These are phyloP conservation scores for Trypanosoma platydactyli DNA, from an alignment of 208 protist species.

Conservation along the genomic window DNA sequence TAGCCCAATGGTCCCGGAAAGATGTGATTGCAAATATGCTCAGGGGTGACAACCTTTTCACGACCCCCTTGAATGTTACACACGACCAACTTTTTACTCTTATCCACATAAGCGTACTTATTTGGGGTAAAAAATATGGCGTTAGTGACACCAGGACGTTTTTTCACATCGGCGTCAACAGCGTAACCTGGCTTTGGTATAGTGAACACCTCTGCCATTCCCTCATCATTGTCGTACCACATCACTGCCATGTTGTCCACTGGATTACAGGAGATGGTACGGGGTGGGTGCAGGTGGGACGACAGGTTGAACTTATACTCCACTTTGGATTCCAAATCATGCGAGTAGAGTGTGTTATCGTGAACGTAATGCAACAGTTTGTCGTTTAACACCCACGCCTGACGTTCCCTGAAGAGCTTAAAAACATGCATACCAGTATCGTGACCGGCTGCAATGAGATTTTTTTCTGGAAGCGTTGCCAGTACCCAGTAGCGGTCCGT, in stretches of 20 bases:
- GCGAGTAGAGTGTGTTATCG: constrained; percentile 45
- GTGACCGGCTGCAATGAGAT: constrained; percentile 97
- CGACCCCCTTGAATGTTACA: constrained; percentile 82
- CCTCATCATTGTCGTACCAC: constrained; percentile 45
- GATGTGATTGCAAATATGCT: constrained; percentile 69
- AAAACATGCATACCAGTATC: constrained; percentile 97
- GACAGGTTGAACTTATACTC: constrained; percentile 34
- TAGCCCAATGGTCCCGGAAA: constrained; percentile 72
- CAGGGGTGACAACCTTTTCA: constrained; percentile 60
- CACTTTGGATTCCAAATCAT: constrained; percentile 48
- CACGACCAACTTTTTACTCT: constrained; percentile 81
- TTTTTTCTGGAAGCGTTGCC: constrained; percentile 89
- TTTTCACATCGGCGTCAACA: constrained; percentile 46
- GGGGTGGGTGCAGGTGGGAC: constrained; percentile 49
- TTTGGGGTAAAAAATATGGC: constrained; percentile 95
- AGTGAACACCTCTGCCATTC: constrained; percentile 33
- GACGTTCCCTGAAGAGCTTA: constrained; percentile 97
- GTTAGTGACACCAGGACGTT: constrained; percentile 46
- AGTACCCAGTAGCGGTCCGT: constrained; percentile 98
- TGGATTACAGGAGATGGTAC: constrained; percentile 66
- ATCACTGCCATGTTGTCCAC: constrained; percentile 45
- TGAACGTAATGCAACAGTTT: constrained; percentile 59
- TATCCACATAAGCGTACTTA: constrained; percentile 94
- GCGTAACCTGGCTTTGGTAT: constrained; percentile 33
- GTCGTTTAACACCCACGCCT: constrained; percentile 63